Base-by-base conservation (phyloP, 495 filamentous ascomycete genomes). In the Chaetomium tenue region DNA sequence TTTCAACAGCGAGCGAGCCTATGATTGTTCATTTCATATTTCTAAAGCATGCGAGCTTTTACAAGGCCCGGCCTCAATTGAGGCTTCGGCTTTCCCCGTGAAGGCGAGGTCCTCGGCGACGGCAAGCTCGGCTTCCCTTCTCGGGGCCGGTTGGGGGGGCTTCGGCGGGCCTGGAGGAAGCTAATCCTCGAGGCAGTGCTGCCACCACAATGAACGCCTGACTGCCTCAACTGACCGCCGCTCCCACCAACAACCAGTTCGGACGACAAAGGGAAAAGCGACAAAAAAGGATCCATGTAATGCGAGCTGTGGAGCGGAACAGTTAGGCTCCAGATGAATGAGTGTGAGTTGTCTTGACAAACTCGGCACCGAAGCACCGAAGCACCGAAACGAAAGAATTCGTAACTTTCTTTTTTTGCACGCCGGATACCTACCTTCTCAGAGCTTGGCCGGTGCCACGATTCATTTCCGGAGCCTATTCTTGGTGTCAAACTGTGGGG, bases 151-250 rank as follows among this genome's bases (percentile, higher is more conserved):
- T 13, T 52, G 48, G 23, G 48, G 6, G 28, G n/a, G n/a, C n/a
- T 50, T 25, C 20, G 47, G 37, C 33, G 33, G 55, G 55, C 55
- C 18, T 37, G 33, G 33, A 39, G 53, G 53, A 56, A 40, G 53
- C 15, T 28, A 25, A 58, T 58, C 23, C 55, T 44, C 55, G 55
- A 23, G 55, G 55, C 55, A 58, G 55, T 58, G 55, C 55, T 52
- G 23, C 22, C 48, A 52, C 8, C 25, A 52, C 16, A 23, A 52
- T 9, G 28, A 37, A 9, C 20, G 52, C 33, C 52, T 26, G 48
- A 30, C 51, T 9, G 51, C 26, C 26, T 5, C 51, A 54, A 30
- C 22, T 37, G 33, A 37, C 33, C 33, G 33, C 33, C 33, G 33
- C 33, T 25, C 20, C n/a, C 26, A 54, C n/a, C 26, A 54, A 25